phyloP scores from a whole-genome alignment of 208 protist species.

The Acanthamoeba royreba region DNA sequence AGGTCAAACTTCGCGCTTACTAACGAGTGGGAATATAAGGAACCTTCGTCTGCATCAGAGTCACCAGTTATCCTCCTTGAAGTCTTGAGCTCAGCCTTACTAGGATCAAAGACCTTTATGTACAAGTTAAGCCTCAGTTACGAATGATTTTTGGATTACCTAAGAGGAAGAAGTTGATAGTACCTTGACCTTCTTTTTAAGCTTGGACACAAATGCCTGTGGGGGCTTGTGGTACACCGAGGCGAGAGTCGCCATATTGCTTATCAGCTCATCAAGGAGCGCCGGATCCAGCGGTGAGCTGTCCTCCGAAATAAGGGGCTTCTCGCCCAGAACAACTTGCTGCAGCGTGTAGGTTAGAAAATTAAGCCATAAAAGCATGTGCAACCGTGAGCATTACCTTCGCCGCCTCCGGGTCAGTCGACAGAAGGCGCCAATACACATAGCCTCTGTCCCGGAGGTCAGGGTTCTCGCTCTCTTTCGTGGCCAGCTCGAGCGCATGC shows the following conservation, averaged over 20 bases:
- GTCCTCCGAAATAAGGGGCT: constrained; percentile 90
- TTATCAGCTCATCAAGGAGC: constrained; percentile 87
- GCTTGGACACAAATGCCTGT: constrained; percentile 87
- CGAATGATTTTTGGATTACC: neutral
- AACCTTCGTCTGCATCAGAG: neutral
- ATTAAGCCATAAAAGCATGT: neutral
- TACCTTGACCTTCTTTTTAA: constrained; percentile 58
- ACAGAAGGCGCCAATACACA: constrained; percentile 98
- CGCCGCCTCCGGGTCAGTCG: constrained; percentile 93
- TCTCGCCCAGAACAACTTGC: constrained; percentile 87
- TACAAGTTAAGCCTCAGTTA: too few species aligned
- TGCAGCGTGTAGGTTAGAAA: constrained; percentile 31
- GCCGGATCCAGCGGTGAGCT: constrained; percentile 89
- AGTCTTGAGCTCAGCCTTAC: neutral
- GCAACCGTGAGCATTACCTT: constrained; percentile 73
- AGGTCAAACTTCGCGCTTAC: too few species aligned
- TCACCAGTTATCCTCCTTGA: neutral
- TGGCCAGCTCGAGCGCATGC: constrained; percentile 82
- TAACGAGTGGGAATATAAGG: too few species aligned
- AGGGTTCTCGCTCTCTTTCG: constrained; percentile 90
- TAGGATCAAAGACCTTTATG: neutral
- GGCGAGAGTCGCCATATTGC: constrained; percentile 81
- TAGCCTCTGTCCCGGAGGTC: constrained; percentile 98
- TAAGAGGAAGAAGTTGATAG: neutral
- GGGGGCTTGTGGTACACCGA: constrained; percentile 95